Percentiles rank a stretch among this genome's conserved stretches.
Conservation (phyloP, 106 monocot genomes). For the Dendrobium catenatum region DNA sequence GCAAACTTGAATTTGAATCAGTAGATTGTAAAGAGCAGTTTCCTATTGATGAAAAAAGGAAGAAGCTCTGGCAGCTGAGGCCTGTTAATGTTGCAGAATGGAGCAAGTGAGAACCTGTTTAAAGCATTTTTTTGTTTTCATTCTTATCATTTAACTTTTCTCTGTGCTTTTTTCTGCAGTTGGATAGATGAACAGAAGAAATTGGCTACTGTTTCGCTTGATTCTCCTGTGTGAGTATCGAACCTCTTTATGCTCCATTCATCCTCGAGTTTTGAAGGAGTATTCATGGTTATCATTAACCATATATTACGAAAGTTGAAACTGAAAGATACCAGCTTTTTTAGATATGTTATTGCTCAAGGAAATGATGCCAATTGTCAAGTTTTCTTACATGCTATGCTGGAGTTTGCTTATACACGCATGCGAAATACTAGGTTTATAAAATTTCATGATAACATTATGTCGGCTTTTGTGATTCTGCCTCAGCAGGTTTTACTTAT, state of each 20-base stretch:
- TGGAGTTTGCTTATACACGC: no score
- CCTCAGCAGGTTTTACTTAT: not conserved
- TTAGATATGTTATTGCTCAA: no score
- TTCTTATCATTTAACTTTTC: not conserved
- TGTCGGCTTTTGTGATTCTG: no score
- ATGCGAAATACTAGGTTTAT: no score
- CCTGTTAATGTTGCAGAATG: slow-evolving; percentile 67
- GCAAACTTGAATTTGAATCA: slow-evolving; percentile 28
- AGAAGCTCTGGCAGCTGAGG: slow-evolving; percentile 77
- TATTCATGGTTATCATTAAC: no score
- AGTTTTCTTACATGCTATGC: not conserved
- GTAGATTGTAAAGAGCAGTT: slow-evolving; percentile 34
- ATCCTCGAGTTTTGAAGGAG: not conserved
- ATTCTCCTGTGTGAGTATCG: slow-evolving; percentile 83
- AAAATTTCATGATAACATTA: no score
- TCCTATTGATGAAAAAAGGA: slow-evolving; percentile 21
- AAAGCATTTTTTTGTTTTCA: not conserved
- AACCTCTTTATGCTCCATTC: no score
- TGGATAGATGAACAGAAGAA: slow-evolving; percentile 95
- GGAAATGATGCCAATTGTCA: no score
- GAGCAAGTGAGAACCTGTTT: slow-evolving; percentile 54
- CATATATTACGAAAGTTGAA: no score
- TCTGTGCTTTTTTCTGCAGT: slow-evolving; percentile 25
- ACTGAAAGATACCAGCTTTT: no score
- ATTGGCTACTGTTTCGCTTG: slow-evolving; percentile 62